Conservation (phyloP, 176 grass and related monocot genomes). For the Aegilops longissima region DNA sequence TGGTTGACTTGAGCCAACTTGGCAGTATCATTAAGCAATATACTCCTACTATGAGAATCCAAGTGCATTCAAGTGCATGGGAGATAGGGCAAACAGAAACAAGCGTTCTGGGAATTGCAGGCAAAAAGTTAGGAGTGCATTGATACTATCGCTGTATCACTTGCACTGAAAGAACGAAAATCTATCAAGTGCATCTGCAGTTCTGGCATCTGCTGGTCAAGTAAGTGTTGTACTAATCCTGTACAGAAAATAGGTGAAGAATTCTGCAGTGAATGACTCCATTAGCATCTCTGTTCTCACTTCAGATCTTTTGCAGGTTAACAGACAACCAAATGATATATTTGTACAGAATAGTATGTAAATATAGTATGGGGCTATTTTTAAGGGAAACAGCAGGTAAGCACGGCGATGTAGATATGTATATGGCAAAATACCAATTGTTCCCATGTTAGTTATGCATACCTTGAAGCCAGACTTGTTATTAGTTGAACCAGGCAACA, state of each 20-base stretch:
- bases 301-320: conserved; percentile 17
- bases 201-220: not conserved
- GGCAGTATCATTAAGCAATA: not conserved
- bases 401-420: too few relatives aligned
- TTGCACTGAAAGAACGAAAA: too few relatives aligned
- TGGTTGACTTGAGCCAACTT: not conserved
- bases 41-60: not conserved
- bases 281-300: not conserved
- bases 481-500: conserved; percentile 39
- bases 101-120: not conserved
- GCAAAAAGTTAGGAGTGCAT: not conserved
- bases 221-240: conserved; percentile 12
- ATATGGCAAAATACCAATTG: too few relatives aligned
- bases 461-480: conserved; percentile 64
- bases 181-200: too few relatives aligned
- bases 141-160: not conserved
- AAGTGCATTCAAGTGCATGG: not conserved
- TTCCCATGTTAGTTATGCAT: not conserved
- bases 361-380: not conserved
- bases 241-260: not conserved
- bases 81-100: not conserved
- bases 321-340: not conserved
- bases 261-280: not conserved
- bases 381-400: not conserved
- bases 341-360: not conserved